Evolutionary conservation across 805 yeast species (phyloP), one percentile per base, ranked within the genome.

Genomic region (Pichia nakasei): DNA sequence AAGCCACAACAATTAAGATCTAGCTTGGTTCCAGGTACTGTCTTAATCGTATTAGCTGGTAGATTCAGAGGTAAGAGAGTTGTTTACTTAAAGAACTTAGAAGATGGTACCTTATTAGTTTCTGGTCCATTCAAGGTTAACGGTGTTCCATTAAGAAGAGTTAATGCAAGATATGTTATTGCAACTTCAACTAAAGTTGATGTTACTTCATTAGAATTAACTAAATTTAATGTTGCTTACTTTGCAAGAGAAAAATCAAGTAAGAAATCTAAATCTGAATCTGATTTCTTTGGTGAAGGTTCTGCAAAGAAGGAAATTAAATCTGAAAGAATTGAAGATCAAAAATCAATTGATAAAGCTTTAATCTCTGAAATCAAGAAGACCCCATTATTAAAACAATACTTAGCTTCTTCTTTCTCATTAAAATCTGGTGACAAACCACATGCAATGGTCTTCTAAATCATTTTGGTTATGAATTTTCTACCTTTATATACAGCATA

Each of bases 11-110:
- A 85, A 74, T 80, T 93, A 72, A 88, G 97, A 74, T 78, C 95
- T 65, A 84, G 96, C 54, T 78, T 91, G 66, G 94, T 85, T 59
- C 97, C 97, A 73, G 98, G 98, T 71, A 85, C 97, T 66, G 97
- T 91, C 60, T 78, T 93, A 69, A 91, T 91, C 72, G 76, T 91
- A 70, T 81, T 91, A 69, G 97, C 97, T 65, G 98, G 98, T 70
- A 87, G 96, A 75, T 91, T 88, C 95, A 86, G 98, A 76, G 98
- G 98, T 72, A 93, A 91, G 86, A 89, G 97, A 78, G 98, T 93
- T 63, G 97, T 91, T 57, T 85, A 84, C 84, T 82, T 91, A 71
- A 91, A 91, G 83, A 75, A 83, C 72, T 80, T 93, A 68, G 96
- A 88, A 76, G 97, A 93, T 82, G 86, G 87, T 87, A 91, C 97